These are phyloP conservation scores for Botrytis tulipae DNA, from an alignment of 2,329 filamentous ascomycete species.

Conservation along the genomic window DNA sequence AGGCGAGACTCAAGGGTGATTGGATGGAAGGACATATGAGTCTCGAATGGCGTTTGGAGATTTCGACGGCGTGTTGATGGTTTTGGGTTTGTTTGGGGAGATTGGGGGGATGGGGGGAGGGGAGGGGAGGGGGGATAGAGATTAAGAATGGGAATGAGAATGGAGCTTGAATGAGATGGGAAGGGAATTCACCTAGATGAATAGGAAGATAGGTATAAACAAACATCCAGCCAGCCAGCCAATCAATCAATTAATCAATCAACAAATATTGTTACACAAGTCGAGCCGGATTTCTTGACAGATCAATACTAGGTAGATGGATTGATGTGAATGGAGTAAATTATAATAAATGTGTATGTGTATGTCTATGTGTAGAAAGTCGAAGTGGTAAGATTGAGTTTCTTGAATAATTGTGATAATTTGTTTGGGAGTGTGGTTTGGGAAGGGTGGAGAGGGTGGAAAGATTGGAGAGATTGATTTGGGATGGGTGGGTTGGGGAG, in stretches of 20 bases:
- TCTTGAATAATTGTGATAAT: not conserved
- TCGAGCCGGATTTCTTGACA: accelerated
- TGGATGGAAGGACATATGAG: not conserved
- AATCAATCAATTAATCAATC: not conserved
- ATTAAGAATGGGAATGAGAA: not conserved
- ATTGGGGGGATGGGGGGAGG: not conserved
- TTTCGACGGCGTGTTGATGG: not conserved
- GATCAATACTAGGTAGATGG: too few relatives aligned
- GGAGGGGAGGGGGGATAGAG: too few relatives aligned
- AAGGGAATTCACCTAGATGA: not conserved
- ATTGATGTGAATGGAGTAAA: not conserved
- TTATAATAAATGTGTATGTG: accelerated
- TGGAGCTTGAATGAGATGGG: not conserved
- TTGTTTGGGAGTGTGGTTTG: too few relatives aligned
- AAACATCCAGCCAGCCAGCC: not conserved
- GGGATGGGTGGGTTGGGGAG: not conserved
- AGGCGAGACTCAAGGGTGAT: not conserved
- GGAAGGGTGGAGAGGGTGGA: too few relatives aligned
- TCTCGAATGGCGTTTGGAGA: not conserved
- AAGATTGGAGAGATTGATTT: not conserved
- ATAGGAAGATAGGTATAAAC: not conserved
- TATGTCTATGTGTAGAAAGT: not conserved
- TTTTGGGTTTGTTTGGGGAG: not conserved
- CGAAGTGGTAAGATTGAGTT: not conserved
- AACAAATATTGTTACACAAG: not conserved